Conservation (phyloP, 1,284 basidiomycete genomes). For the Mrakiaceae sp. region DNA sequence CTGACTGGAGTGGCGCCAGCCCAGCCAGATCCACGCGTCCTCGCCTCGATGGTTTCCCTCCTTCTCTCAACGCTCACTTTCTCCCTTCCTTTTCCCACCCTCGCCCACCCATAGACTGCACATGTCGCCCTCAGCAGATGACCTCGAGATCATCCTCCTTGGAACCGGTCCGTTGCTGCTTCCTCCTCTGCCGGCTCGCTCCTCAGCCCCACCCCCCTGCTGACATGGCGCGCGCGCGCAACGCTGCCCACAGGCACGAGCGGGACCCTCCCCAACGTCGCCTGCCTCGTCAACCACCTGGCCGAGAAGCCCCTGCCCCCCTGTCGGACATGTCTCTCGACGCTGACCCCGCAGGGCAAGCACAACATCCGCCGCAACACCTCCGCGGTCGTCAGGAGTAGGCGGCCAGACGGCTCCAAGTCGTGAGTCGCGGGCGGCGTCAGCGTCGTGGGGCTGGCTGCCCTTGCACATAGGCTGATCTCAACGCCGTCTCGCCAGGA, state of each 20-base stretch:
- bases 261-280: slow-evolving; percentile 17
- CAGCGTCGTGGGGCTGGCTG: too few species aligned
- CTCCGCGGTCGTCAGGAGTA: slow-evolving; percentile 13
- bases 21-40: background rate
- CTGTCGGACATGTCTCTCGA: slow-evolving; percentile 13
- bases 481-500: slow-evolving; percentile 18
- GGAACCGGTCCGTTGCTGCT: slow-evolving; percentile 9
- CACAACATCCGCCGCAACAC: slow-evolving; percentile 16
- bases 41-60: background rate
- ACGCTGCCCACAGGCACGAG: slow-evolving; percentile 1
- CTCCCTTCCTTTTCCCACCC: background rate
- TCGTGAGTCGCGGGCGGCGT: slow-evolving; percentile 3
- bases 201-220: background rate
- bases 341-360: slow-evolving; percentile 3
- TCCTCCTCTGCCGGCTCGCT: background rate
- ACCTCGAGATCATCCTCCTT: slow-evolving; percentile 16
- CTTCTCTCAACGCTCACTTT: background rate
- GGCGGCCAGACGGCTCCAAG: slow-evolving; percentile 10
- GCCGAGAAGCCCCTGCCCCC: background rate
- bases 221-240: background rate
- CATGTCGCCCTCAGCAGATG: background rate
- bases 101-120: too few species aligned
- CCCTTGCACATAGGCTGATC: background rate
- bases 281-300: slow-evolving; percentile 14
- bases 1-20: too few species aligned